Base-by-base conservation (phyloP, 2,329 filamentous ascomycete species). In the Fonsecaea pedrosoi region DNA sequence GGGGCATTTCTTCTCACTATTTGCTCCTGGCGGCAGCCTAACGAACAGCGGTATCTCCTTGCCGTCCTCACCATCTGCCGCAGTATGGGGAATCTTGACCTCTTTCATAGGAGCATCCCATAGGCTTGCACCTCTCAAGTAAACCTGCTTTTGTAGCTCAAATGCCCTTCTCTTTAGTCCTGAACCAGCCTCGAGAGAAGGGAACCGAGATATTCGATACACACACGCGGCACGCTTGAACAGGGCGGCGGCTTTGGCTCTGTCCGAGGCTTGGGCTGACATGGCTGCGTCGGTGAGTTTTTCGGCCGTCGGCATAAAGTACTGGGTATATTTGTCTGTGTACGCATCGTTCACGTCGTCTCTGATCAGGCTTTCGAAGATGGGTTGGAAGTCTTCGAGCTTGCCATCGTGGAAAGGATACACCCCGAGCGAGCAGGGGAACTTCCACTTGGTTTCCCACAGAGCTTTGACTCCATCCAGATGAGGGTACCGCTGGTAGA, bases 371-470 rank as follows among this genome's bases (percentile, higher is more conserved):
- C 85, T 80, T 15, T 84, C 75, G 64, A 92, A 90, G 38, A 92
- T 83, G 21, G 88, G 89, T 71, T 86, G 84, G 74, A 93, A 92
- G 77, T 93, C 90, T 65, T 87, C 82, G 65, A 85, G 84, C 3
- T 83, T 80, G 57, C 88, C 87, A 77, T 92, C 90, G 81, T 92
- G 90, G 82, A 93, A 93, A 0, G 89, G 89, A 72, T 91, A 90
- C 10, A 92, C 82, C 63, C 86, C 83, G 77, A 87, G 87, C 40
- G 77, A 76, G 76, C 85, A 87, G 81, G 88, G 88, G 72, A 85
- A 81, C 77, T 88, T 88, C 90, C 90, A 93, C 77, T 91, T 92
- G 4, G 87, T 90, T 78, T 91, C 88, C 90, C 90, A 92, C 18
- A 90, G 79, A 9, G 84, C 84, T 73, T 84, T 81, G 69, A 90